Evolutionary conservation across 345 rosid species (phyloP), one percentile per base, ranked within the genome.

Genomic region (Lumnitzera racemosa): DNA sequence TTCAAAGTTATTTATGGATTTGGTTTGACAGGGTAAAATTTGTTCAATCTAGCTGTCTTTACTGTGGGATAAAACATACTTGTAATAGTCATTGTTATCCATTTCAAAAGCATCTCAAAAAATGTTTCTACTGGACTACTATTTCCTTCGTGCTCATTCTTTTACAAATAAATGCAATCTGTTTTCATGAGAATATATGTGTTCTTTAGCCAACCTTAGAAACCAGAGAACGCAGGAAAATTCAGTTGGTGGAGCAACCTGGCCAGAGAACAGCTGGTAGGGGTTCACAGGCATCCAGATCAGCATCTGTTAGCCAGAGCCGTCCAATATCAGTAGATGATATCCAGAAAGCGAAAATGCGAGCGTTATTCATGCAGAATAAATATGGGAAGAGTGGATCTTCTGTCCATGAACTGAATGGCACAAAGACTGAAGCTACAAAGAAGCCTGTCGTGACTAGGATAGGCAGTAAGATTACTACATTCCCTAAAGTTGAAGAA

Each of bases 311-410:
- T 66, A 73, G 72, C 74, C 86, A 77, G 65, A 78, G 89, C 57
- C 97, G 97, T 55, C 99, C 99, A 17, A 85, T 95, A 91, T 90
- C 99, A 61, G 90, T 91, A 50, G 99, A 95, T 81, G 99, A 95
- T 79, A 90, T 90, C 73, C 96, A 90, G 78, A 95, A 95, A 70
- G 99, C 95, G 57, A 95, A 95, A 74, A 76, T 86, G 89, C 96
- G 95, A 62, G 94, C 95, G 52, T 73, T 74, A 23, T 82, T 71
- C 77, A 88, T 84, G 95, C 90, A 90, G 68, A 77, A 82, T 75
- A 95, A 82, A 79, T 70, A 84, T 69, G 83, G 81, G 53, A 88
- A 80, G 78, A 62, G 74, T 58, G 76, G 69, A 64, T 70, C 81
- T 47, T 71, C 81, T 31, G 74, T 79, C 62, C 78, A 71, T 63